phyloP scores from a whole-genome alignment of 768 basidiomycete species.

The Suillus decipiens region DNA sequence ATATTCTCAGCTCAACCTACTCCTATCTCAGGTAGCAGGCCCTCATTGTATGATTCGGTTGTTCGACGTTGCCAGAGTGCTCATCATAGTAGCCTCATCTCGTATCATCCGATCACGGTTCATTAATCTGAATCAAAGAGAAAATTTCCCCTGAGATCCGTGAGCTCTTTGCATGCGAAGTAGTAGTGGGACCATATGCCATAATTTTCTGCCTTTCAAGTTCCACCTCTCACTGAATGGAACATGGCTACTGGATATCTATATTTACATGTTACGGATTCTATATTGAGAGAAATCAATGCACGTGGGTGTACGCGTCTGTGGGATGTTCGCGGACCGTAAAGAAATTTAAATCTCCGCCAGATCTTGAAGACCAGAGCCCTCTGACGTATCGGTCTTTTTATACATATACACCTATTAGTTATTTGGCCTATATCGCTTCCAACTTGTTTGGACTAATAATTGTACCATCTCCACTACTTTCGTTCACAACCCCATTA shows the following conservation, averaged over 20 bases:
- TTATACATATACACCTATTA: constrained; percentile 2
- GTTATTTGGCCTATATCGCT: constrained; percentile 2
- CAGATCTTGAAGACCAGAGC: constrained; percentile 16
- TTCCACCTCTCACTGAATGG: background rate
- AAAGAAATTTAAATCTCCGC: constrained; percentile 16
- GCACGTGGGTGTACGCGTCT: constrained; percentile 6
- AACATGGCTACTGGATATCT: background rate
- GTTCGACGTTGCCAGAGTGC: background rate
- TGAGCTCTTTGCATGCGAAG: background rate
- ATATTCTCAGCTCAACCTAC: too few species aligned
- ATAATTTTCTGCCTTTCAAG: background rate
- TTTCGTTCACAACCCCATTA: background rate
- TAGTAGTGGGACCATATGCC: background rate
- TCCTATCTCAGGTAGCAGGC: too few species aligned
- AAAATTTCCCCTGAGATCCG: background rate
- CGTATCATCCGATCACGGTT: background rate
- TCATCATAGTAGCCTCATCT: background rate
- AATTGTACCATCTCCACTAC: background rate
- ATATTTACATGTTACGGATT: background rate
- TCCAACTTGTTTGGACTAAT: constrained; percentile 3
- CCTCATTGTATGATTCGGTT: background rate
- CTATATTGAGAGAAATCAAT: background rate
- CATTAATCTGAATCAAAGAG: background rate
- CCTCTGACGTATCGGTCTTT: background rate
- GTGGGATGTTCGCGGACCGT: constrained; percentile 8